Evolutionary conservation across 2,329 filamentous ascomycete species (phyloP).

Genomic region (Penicillium sp.): DNA sequence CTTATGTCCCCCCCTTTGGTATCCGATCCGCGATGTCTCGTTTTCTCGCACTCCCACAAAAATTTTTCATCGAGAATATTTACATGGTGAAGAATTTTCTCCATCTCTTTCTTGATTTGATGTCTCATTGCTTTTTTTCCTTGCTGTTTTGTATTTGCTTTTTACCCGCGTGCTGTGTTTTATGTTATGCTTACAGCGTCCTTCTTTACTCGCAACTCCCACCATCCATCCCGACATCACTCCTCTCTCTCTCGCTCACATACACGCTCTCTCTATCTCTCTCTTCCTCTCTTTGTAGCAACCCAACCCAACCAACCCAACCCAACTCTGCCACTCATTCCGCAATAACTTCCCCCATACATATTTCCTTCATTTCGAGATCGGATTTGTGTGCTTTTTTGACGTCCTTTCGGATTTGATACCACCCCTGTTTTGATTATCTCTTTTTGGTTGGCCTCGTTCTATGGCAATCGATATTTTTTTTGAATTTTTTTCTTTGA

Average conservation of each 20-base stretch:
- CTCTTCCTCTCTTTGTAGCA: background rate
- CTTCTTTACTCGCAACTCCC: background rate
- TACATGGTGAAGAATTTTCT: background rate
- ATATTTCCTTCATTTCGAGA: constrained; percentile 23
- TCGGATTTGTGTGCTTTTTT: constrained; percentile 29
- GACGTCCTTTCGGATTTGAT: constrained; percentile 36
- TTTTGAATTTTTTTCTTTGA: too few relatives aligned
- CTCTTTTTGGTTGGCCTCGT: constrained; percentile 15
- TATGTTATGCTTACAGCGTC: constrained; percentile 8
- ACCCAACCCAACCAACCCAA: background rate
- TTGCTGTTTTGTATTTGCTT: background rate
- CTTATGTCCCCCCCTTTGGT: constrained; percentile 10
- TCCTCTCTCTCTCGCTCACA: background rate
- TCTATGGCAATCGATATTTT: constrained; percentile 11
- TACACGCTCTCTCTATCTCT: background rate
- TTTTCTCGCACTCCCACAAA: background rate
- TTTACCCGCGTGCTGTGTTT: background rate
- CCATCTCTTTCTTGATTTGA: background rate
- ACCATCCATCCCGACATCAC: background rate
- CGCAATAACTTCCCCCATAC: constrained; percentile 15
- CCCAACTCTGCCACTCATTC: constrained; percentile 19
- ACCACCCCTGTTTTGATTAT: constrained; percentile 30
- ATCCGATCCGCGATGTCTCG: constrained; percentile 2
- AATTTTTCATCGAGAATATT: background rate
- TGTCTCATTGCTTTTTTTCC: constrained; percentile 8